Evolutionary conservation across 768 basidiomycete genomes (phyloP).

Genomic region (Fibroporia radiculosa): DNA sequence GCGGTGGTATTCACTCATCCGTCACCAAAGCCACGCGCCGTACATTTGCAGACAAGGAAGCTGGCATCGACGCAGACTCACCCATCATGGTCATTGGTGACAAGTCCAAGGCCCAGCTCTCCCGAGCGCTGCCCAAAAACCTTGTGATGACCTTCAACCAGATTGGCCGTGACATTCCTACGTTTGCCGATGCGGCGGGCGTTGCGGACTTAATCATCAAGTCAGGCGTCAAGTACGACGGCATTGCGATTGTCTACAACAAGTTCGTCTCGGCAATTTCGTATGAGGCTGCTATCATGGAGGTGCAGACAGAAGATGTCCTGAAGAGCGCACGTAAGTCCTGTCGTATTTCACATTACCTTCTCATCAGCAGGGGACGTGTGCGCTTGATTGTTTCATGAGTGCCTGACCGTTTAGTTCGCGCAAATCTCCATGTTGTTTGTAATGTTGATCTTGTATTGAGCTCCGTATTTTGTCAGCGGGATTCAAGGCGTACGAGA

Average conservation of each 20-base stretch:
- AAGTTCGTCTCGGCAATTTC: conserved; percentile 84
- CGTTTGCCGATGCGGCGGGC: conserved; percentile 91
- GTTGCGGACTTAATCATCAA: conserved; percentile 90
- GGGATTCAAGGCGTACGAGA: conserved; percentile 92
- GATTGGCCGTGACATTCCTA: conserved; percentile 95
- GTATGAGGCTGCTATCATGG: conserved; percentile 72
- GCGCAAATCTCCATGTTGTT: too few relatives aligned
- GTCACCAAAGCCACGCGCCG: conserved; percentile 85
- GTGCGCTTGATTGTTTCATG: too few relatives aligned
- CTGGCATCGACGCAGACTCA: conserved; percentile 47
- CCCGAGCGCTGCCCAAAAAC: conserved; percentile 55
- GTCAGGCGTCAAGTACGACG: conserved; percentile 81
- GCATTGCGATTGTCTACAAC: conserved; percentile 75
- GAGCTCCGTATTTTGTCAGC: too few relatives aligned
- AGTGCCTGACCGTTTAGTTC: too few relatives aligned
- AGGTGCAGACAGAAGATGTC: conserved; percentile 75
- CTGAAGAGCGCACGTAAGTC: conserved; percentile 75
- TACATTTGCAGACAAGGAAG: conserved; percentile 46
- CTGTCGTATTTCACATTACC: background rate
- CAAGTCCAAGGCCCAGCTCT: conserved; percentile 92
- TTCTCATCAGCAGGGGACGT: background rate
- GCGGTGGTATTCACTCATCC: conserved; percentile 98
- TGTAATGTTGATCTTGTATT: too few relatives aligned
- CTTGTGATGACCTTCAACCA: conserved; percentile 90
- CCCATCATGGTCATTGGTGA: conserved; percentile 88